phyloP scores from a whole-genome alignment of 768 basidiomycete species.

The Roridomyces roridus region DNA sequence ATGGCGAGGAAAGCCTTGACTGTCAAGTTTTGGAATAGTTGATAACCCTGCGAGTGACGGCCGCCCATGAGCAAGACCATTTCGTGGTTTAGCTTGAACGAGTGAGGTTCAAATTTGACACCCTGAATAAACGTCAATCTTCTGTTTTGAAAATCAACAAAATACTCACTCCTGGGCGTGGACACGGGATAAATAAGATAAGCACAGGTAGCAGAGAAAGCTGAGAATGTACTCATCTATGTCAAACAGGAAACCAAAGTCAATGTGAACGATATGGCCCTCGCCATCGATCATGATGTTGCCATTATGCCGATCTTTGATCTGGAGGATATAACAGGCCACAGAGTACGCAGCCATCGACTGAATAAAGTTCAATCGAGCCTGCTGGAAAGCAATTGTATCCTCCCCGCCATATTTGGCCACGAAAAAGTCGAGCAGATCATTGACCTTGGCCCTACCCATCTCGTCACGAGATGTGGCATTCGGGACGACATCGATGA shows the following conservation, averaged over 20 bases:
- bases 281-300: conserved; percentile 99
- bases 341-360: conserved; percentile 99
- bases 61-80: conserved; percentile 99
- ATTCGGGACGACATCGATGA: conserved; percentile 98
- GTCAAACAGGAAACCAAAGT: conserved; percentile 96
- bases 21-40: conserved; percentile 90
- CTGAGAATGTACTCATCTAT: conserved; percentile 80
- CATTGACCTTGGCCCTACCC: conserved; percentile 98
- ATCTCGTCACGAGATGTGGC: conserved; percentile 98
- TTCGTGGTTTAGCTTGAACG: conserved; percentile 98
- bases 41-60: conserved; percentile 91
- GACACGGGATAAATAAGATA: conserved; percentile 28
- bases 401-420: conserved; percentile 93
- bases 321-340: conserved; percentile 96
- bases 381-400: conserved; percentile 88
- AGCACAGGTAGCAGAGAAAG: conserved; percentile 31
- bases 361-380: conserved; percentile 95
- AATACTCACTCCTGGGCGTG: conserved; percentile 72
- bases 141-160: too few relatives aligned
- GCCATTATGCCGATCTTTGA: conserved; percentile 98
- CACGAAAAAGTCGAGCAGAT: conserved; percentile 92
- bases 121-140: conserved; percentile 66
- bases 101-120: conserved; percentile 97
- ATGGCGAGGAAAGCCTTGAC: conserved; percentile 97
- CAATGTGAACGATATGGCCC: conserved; percentile 96